phyloP scores from a whole-genome alignment of 2,329 filamentous ascomycete genomes.

The Venturia carpophila region DNA sequence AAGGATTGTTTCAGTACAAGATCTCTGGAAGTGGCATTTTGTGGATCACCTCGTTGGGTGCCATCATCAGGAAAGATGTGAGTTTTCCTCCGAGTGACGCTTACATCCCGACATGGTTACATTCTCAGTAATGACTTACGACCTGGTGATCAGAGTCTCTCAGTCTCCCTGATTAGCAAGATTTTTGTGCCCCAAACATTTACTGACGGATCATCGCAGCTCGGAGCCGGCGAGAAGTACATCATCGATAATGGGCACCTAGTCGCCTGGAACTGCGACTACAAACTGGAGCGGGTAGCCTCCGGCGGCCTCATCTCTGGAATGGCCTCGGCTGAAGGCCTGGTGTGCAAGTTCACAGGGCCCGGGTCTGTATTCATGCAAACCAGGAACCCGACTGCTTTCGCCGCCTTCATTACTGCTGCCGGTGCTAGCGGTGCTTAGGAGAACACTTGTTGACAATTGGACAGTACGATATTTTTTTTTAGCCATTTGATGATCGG shows the following conservation, averaged over 20 bases:
- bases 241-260: slow-evolving; percentile 89
- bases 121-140: no score
- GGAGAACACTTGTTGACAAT: not conserved
- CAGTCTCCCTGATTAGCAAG: not conserved
- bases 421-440: slow-evolving; percentile 7
- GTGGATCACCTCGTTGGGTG: slow-evolving; percentile 90
- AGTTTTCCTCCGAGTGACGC: slow-evolving; percentile 32
- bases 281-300: slow-evolving; percentile 79
- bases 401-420: slow-evolving; percentile 33
- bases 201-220: slow-evolving; percentile 22
- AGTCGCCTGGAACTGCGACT: slow-evolving; percentile 95
- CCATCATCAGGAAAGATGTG: slow-evolving; percentile 90
- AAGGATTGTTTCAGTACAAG: slow-evolving; percentile 85
- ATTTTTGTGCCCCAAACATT: not conserved
- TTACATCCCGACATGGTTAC: not conserved
- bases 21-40: slow-evolving; percentile 72
- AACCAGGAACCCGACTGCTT: slow-evolving; percentile 71
- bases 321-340: slow-evolving; percentile 70
- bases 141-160: not conserved
- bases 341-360: slow-evolving; percentile 86
- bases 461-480: not conserved
- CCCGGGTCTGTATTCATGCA: slow-evolving; percentile 90
- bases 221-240: slow-evolving; percentile 67
- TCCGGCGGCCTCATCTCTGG: slow-evolving; percentile 91
- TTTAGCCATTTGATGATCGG: not conserved